phyloP scores from a whole-genome alignment of 768 basidiomycete species.

The Inosperma sp. region DNA sequence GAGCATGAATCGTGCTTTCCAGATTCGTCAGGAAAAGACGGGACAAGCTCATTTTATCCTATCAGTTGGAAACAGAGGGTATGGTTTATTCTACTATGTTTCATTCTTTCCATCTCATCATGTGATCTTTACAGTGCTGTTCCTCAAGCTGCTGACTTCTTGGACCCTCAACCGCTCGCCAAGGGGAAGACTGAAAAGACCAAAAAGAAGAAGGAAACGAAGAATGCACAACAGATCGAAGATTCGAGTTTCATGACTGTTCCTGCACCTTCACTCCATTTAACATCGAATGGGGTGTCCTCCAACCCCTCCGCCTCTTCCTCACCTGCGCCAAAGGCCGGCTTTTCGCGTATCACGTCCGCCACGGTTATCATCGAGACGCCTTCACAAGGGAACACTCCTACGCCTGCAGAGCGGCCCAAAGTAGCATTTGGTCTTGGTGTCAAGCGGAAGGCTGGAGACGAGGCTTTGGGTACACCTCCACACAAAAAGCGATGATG shows the following conservation, averaged over 20 bases:
- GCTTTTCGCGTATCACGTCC: constrained; percentile 76
- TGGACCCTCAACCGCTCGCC: constrained; percentile 74
- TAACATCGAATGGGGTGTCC: constrained; percentile 43
- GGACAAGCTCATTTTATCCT: constrained; percentile 96
- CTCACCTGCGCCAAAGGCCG: constrained; percentile 66
- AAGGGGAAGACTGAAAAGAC: constrained; percentile 82
- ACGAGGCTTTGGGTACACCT: constrained; percentile 63
- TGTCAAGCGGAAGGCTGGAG: constrained; percentile 73
- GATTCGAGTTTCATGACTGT: constrained; percentile 69
- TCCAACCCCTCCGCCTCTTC: constrained; percentile 44
- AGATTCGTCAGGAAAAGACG: constrained; percentile 86
- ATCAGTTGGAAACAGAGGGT: constrained; percentile 92
- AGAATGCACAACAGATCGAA: constrained; percentile 42
- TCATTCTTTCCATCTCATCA: constrained; percentile 10
- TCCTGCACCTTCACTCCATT: constrained; percentile 48
- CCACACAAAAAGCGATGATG: constrained; percentile 54
- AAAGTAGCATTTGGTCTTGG: constrained; percentile 78
- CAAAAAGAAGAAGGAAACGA: constrained; percentile 77
- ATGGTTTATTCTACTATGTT: constrained; percentile 24
- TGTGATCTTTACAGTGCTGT: constrained; percentile 54
- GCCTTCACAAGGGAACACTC: constrained; percentile 49
- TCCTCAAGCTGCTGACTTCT: constrained; percentile 76
- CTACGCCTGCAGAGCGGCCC: constrained; percentile 59
- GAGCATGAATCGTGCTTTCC: constrained; percentile 93
- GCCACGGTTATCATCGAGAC: constrained; percentile 46